These are phyloP conservation scores for Scutellaria galericulata DNA, from an alignment of 257 asterid genomes.

Conservation along the genomic window DNA sequence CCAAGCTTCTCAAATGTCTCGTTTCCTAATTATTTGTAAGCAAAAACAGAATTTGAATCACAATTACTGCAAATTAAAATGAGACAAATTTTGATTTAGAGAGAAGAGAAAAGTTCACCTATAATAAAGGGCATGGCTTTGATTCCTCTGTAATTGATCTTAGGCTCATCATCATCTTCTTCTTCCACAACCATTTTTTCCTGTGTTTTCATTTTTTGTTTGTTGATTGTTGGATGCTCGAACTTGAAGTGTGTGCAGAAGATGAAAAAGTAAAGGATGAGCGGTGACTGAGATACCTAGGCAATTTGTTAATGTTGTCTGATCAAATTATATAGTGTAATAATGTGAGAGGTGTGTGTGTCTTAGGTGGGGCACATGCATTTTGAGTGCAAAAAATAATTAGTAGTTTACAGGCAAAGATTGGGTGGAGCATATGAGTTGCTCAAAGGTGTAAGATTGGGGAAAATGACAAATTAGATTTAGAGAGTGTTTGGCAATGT, in stretches of 20 bases:
- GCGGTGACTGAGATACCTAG: not conserved
- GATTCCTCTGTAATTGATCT: conserved; percentile 68
- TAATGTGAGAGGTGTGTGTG: not conserved
- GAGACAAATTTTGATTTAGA: not conserved
- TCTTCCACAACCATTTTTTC: conserved; percentile 21
- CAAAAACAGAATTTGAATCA: not conserved
- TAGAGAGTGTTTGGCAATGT: too few relatives aligned
- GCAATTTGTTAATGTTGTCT: not conserved
- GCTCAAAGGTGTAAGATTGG: not conserved
- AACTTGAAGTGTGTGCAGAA: too few relatives aligned
- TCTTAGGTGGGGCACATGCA: not conserved
- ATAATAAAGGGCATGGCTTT: conserved; percentile 86
- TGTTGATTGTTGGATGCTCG: not conserved
- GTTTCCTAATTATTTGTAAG: conserved; percentile 45
- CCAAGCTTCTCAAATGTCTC: conserved; percentile 86
- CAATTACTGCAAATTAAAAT: not conserved
- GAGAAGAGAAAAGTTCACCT: conserved; percentile 39
- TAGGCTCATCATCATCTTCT: conserved; percentile 43
- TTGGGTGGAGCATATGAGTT: not conserved
- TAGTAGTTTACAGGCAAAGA: not conserved
- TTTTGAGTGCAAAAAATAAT: too few relatives aligned
- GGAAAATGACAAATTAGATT: not conserved
- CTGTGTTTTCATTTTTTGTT: conserved; percentile 27
- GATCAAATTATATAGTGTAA: not conserved
- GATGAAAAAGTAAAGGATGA: not conserved